phyloP scores from a whole-genome alignment of 1,284 basidiomycete genomes.

The Irpex rosettiformis region DNA sequence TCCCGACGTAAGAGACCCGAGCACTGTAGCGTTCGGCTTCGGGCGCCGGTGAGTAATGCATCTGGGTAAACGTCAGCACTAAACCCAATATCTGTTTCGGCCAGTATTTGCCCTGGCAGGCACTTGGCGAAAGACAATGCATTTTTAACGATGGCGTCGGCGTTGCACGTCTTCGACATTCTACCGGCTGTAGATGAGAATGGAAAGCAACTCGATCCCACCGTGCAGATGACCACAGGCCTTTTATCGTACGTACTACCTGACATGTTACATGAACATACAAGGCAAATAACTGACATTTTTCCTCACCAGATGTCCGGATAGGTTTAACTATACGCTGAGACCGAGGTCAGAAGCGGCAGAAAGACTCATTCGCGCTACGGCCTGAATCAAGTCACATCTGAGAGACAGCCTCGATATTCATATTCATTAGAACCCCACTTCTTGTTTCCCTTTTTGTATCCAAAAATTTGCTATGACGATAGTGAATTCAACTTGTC shows the following conservation, averaged over 20 bases:
- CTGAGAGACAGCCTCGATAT: background rate
- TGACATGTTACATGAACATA: background rate
- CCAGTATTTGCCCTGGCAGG: slow-evolving; percentile 18
- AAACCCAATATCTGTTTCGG: background rate
- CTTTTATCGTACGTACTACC: slow-evolving; percentile 3
- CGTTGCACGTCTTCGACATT: slow-evolving; percentile 22
- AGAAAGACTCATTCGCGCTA: background rate
- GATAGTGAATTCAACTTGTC: too few species aligned
- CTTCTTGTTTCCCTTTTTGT: too few species aligned
- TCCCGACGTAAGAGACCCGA: slow-evolving; percentile 13
- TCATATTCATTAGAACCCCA: too few species aligned
- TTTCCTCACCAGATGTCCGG: background rate
- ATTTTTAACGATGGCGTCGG: slow-evolving; percentile 22
- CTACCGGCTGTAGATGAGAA: slow-evolving; percentile 19
- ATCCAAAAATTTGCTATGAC: too few species aligned
- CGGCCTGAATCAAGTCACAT: background rate
- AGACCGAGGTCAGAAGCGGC: background rate
- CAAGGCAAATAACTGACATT: too few species aligned
- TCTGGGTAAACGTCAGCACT: background rate
- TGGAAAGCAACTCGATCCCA: slow-evolving; percentile 22
- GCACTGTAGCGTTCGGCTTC: slow-evolving; percentile 3
- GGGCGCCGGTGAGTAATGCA: slow-evolving; percentile 9
- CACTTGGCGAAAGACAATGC: slow-evolving; percentile 24
- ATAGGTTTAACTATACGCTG: background rate
- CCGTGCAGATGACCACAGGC: slow-evolving; percentile 4